Conservation (phyloP, 2,329 filamentous ascomycete genomes). For the Botrytis deweyae region DNA sequence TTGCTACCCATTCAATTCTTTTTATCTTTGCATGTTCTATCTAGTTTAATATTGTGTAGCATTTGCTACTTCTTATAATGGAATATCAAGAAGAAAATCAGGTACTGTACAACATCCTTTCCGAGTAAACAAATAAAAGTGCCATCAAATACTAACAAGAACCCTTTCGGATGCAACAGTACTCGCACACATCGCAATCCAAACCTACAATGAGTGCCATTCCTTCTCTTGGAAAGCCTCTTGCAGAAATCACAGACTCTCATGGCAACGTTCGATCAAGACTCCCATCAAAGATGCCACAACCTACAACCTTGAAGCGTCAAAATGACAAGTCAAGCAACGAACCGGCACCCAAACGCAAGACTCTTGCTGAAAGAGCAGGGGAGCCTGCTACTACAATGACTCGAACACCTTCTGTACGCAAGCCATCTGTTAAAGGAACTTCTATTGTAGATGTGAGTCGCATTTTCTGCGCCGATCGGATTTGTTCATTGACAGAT, state of each 20-base stretch:
- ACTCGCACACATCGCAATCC: conserved; percentile 35
- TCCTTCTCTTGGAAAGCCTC: conserved; percentile 39
- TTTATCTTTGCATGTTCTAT: conserved; percentile 30
- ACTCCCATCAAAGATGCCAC: conserved; percentile 44
- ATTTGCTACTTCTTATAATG: conserved; percentile 33
- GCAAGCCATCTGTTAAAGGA: conserved; percentile 41
- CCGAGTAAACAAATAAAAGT: conserved; percentile 13
- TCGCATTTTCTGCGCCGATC: not conserved
- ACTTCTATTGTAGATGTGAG: conserved; percentile 34
- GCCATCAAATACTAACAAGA: conserved; percentile 18
- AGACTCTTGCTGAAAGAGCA: conserved; percentile 55
- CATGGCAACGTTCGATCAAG: conserved; percentile 57
- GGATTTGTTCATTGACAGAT: not conserved
- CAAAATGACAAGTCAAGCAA: conserved; percentile 37
- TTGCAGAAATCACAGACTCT: conserved; percentile 59
- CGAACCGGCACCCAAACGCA: conserved; percentile 60
- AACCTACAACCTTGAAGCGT: conserved; percentile 51
- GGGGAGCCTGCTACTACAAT: conserved; percentile 48
- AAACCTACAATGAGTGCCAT: conserved; percentile 33
- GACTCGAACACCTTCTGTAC: conserved; percentile 44
- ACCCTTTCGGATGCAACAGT: conserved; percentile 24
- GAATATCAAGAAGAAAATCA: conserved; percentile 35
- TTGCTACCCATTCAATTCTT: not conserved
- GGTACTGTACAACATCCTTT: conserved; percentile 25
- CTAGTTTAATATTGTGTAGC: conserved; percentile 28